Conservation (phyloP, 2,329 filamentous ascomycete species). For the Karstenula rhodostoma region DNA sequence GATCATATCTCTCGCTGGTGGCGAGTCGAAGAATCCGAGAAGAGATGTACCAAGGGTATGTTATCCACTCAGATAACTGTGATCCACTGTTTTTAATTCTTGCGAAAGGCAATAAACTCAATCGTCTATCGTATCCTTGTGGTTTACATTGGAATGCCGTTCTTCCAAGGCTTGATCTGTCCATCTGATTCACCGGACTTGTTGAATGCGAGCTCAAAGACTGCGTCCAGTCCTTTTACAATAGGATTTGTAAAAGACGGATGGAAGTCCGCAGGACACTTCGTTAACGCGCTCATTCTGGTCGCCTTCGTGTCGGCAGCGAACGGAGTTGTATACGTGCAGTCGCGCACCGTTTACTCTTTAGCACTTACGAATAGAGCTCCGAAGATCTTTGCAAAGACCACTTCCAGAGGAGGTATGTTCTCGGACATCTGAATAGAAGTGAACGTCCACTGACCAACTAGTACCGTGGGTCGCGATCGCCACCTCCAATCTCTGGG, state of each 20-base stretch:
- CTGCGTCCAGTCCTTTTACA: background rate
- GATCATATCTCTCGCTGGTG: background rate
- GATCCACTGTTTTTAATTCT: background rate
- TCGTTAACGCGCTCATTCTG: background rate
- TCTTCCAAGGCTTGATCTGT: constrained; percentile 1
- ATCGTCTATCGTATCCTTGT: background rate
- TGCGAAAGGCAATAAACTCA: background rate
- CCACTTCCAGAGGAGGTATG: background rate
- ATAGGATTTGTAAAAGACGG: background rate
- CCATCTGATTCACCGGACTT: background rate
- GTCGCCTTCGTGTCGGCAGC: background rate
- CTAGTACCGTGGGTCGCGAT: background rate
- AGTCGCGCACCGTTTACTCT: background rate
- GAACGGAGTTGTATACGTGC: background rate
- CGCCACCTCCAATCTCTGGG: background rate
- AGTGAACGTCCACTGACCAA: background rate
- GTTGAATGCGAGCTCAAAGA: background rate
- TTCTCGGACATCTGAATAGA: background rate
- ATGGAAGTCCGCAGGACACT: constrained; percentile 1
- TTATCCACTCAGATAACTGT: background rate
- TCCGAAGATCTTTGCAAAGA: background rate
- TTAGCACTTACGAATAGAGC: background rate
- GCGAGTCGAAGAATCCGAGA: constrained; percentile 1
- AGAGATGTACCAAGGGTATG: background rate
- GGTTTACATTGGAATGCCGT: background rate